Conservation (phyloP, 1,139 yeast species). For the Blastobotrys capitulatus region DNA sequence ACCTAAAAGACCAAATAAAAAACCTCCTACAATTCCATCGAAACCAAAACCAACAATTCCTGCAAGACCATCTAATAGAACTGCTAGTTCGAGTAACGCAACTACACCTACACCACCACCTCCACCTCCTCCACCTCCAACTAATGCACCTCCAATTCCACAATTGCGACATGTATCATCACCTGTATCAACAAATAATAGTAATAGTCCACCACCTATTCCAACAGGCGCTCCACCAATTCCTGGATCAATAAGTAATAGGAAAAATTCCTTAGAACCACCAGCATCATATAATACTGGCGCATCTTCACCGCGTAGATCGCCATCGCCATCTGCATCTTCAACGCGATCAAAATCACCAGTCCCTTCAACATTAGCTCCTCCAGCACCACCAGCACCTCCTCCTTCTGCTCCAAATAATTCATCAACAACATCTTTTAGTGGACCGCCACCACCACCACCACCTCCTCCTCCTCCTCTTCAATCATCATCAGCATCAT, state of each 20-base stretch:
- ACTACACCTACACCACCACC: slow-evolving; percentile 17
- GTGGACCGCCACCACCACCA: slow-evolving; percentile 27
- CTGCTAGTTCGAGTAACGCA: neutral
- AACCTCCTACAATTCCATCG: slow-evolving; percentile 3
- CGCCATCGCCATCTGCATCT: slow-evolving; percentile 24
- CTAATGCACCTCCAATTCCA: slow-evolving; percentile 15
- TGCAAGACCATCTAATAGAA: neutral
- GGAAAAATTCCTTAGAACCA: slow-evolving; percentile 14
- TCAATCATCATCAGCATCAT: slow-evolving; percentile 24
- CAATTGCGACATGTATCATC: slow-evolving; percentile 17
- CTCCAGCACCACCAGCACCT: slow-evolving; percentile 28
- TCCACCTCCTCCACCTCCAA: slow-evolving; percentile 24
- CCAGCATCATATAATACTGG: slow-evolving; percentile 22
- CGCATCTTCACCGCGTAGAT: slow-evolving; percentile 19
- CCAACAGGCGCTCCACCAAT: slow-evolving; percentile 20
- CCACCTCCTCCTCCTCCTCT: slow-evolving; percentile 29
- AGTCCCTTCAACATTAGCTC: slow-evolving; percentile 20
- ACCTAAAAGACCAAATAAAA: slow-evolving; percentile 10
- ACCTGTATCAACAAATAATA: slow-evolving; percentile 16
- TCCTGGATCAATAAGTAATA: slow-evolving; percentile 11
- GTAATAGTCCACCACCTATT: slow-evolving; percentile 18
- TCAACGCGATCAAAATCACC: slow-evolving; percentile 16
- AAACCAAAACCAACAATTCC: slow-evolving; percentile 11
- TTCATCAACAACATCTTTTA: slow-evolving; percentile 28
- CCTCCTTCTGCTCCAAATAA: slow-evolving; percentile 23